A percentile compares a stretch with the other conserved stretches of the same genome.
phyloP scores from a whole-genome alignment of 257 asterid genomes.

The Solanum etuberosum region DNA sequence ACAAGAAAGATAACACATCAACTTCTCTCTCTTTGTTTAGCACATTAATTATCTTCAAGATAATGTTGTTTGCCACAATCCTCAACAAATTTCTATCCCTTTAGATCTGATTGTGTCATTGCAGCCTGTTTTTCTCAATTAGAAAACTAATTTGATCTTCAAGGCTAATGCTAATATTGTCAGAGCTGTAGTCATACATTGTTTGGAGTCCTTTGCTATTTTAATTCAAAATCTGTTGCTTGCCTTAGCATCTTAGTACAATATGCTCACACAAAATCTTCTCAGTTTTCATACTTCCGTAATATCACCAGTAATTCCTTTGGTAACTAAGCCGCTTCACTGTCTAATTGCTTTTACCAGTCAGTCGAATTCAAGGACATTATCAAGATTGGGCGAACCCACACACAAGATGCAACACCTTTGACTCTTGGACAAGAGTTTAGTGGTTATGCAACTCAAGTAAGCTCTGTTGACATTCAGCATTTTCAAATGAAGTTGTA shows the following conservation, averaged over 20 bases:
- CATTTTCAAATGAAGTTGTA: not conserved
- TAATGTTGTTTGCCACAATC: not conserved
- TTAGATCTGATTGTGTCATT: not conserved
- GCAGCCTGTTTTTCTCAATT: not conserved
- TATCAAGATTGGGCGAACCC: conserved; percentile 97
- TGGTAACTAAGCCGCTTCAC: not conserved
- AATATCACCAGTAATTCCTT: not conserved
- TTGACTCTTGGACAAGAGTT: conserved; percentile 98
- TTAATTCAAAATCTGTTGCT: not conserved
- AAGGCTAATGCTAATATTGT: not conserved
- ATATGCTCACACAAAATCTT: not conserved
- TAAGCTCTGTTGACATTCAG: conserved; percentile 22
- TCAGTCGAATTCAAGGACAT: conserved; percentile 78
- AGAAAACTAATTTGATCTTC: not conserved
- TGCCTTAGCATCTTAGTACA: not conserved
- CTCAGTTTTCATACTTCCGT: not conserved
- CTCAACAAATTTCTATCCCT: not conserved
- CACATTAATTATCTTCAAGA: not conserved
- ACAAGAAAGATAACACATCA: not conserved
- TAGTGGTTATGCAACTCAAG: conserved; percentile 97
- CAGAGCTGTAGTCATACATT: not conserved
- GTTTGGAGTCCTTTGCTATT: not conserved
- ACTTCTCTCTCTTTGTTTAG: not conserved
- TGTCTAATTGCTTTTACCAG: conserved; percentile 27
- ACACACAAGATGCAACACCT: conserved; percentile 99